phyloP scores from a whole-genome alignment of 2,329 filamentous ascomycete species.

The Aaosphaeria arxii region DNA sequence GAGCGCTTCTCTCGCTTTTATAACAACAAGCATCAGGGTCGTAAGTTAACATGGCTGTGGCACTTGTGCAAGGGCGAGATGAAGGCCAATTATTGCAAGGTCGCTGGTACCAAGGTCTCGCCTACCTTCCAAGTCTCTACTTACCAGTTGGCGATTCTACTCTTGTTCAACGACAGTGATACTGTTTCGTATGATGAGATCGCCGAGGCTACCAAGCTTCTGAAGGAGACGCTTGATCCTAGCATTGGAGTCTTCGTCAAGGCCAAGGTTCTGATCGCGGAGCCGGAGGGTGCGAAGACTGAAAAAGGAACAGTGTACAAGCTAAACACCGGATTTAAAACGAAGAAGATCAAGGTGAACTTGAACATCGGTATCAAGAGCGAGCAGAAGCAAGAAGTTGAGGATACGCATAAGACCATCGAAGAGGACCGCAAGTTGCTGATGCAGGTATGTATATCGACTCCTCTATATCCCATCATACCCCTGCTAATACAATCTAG shows the following conservation, averaged over 20 bases:
- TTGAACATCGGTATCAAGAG: slow-evolving; percentile 92
- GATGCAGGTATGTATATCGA: slow-evolving; percentile 72
- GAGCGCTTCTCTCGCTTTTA: slow-evolving; percentile 91
- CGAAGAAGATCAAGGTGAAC: slow-evolving; percentile 97
- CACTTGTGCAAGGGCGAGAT: slow-evolving; percentile 97
- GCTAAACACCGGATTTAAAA: slow-evolving; percentile 94
- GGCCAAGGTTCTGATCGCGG: slow-evolving; percentile 79
- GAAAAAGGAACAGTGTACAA: slow-evolving; percentile 75
- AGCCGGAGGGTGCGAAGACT: slow-evolving; percentile 70
- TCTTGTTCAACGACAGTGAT: slow-evolving; percentile 92
- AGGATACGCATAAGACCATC: slow-evolving; percentile 98
- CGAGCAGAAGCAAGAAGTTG: slow-evolving; percentile 93
- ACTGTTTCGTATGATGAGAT: slow-evolving; percentile 86
- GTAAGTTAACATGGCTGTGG: slow-evolving; percentile 98
- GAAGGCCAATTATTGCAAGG: slow-evolving; percentile 87
- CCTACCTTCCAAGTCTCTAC: slow-evolving; percentile 97
- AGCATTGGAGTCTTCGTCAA: slow-evolving; percentile 85
- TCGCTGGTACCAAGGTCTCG: slow-evolving; percentile 64
- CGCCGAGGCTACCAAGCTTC: slow-evolving; percentile 73
- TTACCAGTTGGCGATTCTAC: slow-evolving; percentile 94
- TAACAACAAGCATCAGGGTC: slow-evolving; percentile 92
- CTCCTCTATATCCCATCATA: slow-evolving; percentile 1
- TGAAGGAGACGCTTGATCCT: slow-evolving; percentile 79
- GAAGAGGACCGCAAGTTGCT: slow-evolving; percentile 96
- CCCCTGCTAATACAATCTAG: slow-evolving; percentile 50